Evolutionary conservation across 2,329 filamentous ascomycete species (phyloP), one percentile per base, ranked within the genome.

Genomic region (Rugonectria rugulosa): DNA sequence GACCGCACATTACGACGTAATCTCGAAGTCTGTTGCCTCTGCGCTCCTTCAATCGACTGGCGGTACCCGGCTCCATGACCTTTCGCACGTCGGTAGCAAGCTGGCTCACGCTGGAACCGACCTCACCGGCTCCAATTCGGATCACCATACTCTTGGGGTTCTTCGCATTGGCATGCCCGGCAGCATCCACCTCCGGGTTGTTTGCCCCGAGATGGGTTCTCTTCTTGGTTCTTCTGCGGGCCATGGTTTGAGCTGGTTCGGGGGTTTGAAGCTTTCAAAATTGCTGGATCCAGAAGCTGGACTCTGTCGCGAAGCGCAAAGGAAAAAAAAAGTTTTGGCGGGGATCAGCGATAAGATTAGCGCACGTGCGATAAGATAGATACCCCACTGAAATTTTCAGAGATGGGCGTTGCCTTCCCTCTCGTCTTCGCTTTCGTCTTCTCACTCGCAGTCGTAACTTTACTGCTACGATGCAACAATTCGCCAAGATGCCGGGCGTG

Each of bases 71-170:
- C 75, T 98, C 92, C 92, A 99, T 96, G 78, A 98, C 94, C 51
- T 83, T 83, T 67, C 95, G 88, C 56, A 98, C 90, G 77, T 99
- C 95, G 66, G 90, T 88, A 19, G 94, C 93, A 66, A 99, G 81
- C 77, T 98, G 93, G 72, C 89, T 94, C 67, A 99, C 85, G 73
- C 90, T 96, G 56, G 91, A 86, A 54, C 95, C 95, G 47, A 99
- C 92, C 72, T 97, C 91, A 68, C 92, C 90, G 66, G 93, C 94
- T 67, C 95, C 95, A 68, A 97, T 93, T 65, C 95, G 91, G 75
- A 99, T 97, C 55, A 99, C 94, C 94, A 99, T 97, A 73, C 90
- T 96, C 82, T 97, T 97, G 27, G 95, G 95, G 46, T 87, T 83
- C 62, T 87, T 86, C 48, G 83, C 81, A 20, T 87, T 83, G 55